phyloP scores from a whole-genome alignment of 176 grass and related monocot species.

The Avena eriantha region DNA sequence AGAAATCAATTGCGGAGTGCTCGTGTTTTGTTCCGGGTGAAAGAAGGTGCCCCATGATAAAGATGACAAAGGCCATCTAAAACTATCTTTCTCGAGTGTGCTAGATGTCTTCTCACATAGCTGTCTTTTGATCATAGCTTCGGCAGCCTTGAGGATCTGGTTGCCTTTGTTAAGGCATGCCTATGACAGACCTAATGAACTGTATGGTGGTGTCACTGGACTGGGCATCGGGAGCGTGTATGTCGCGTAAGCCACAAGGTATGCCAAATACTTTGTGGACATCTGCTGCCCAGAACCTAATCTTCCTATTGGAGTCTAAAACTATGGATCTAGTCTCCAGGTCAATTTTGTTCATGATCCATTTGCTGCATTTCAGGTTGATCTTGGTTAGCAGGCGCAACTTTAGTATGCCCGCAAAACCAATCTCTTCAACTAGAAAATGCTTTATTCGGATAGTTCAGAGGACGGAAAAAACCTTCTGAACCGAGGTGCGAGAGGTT shows the following conservation, averaged over 20 bases:
- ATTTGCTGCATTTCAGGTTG: not conserved
- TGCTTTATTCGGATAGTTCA: not conserved
- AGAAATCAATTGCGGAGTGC: not conserved
- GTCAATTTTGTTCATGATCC: not conserved
- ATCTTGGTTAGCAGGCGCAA: not conserved
- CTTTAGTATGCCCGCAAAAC: not conserved
- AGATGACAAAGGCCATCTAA: not conserved
- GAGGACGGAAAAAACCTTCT: too few species aligned
- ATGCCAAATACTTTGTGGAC: not conserved
- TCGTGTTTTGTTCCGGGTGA: not conserved
- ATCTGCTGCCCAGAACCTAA: not conserved
- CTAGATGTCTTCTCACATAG: not conserved
- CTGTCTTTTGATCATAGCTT: not conserved
- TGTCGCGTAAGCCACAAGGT: not conserved
- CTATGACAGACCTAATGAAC: not conserved
- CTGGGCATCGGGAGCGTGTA: not conserved
- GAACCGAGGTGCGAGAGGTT: too few species aligned
- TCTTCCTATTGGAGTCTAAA: not conserved
- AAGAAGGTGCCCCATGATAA: not conserved
- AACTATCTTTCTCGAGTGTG: not conserved
- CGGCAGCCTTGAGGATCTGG: not conserved
- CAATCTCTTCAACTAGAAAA: not conserved
- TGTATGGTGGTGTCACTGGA: not conserved
- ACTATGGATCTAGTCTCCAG: not conserved
- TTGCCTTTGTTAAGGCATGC: not conserved